A percentile compares a stretch with the other conserved stretches of the same genome.
Evolutionary conservation across 257 asterid genomes (phyloP).

Genomic region (Primulina eburnea): DNA sequence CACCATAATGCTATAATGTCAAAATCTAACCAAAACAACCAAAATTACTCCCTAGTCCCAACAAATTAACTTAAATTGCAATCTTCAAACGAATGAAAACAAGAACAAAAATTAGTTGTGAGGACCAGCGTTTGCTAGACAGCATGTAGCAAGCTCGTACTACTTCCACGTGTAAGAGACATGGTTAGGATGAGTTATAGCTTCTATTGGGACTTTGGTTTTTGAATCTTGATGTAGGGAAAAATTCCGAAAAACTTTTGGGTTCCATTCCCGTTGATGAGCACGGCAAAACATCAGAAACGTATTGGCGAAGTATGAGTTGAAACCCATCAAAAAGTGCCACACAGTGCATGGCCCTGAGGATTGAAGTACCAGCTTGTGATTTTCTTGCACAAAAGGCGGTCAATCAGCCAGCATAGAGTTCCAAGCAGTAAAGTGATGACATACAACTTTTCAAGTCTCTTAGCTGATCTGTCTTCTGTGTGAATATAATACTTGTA

Average conservation of each 20-base stretch:
- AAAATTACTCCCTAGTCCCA: conserved; percentile 48
- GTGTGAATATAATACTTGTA: conserved; percentile 82
- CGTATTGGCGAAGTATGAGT: conserved; percentile 81
- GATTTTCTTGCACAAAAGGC: conserved; percentile 53
- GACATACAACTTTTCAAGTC: conserved; percentile 64
- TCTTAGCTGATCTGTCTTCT: conserved; percentile 68
- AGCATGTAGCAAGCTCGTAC: conserved; percentile 22
- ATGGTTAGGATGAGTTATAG: conserved; percentile 13
- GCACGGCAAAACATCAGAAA: conserved; percentile 97
- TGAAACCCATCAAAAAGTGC: conserved; percentile 88
- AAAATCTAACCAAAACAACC: conserved; percentile 46
- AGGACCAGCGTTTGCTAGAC: conserved; percentile 32
- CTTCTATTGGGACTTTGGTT: conserved; percentile 77
- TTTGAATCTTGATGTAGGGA: conserved; percentile 78
- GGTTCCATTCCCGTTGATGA: conserved; percentile 85
- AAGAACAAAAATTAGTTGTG: conserved; percentile 27
- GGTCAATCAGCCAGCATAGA: conserved; percentile 76
- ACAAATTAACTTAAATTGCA: conserved; percentile 40
- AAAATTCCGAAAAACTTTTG: conserved; percentile 55
- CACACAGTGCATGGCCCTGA: conserved; percentile 94
- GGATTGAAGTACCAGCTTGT: conserved; percentile 61
- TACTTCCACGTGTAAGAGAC: conserved; percentile 16
- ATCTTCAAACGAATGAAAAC: conserved; percentile 33
- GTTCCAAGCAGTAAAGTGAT: conserved; percentile 53
- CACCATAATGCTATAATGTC: conserved; percentile 44